phyloP scores from a whole-genome alignment of 2,329 filamentous ascomycete species.

The Venturiaceae sp. region DNA sequence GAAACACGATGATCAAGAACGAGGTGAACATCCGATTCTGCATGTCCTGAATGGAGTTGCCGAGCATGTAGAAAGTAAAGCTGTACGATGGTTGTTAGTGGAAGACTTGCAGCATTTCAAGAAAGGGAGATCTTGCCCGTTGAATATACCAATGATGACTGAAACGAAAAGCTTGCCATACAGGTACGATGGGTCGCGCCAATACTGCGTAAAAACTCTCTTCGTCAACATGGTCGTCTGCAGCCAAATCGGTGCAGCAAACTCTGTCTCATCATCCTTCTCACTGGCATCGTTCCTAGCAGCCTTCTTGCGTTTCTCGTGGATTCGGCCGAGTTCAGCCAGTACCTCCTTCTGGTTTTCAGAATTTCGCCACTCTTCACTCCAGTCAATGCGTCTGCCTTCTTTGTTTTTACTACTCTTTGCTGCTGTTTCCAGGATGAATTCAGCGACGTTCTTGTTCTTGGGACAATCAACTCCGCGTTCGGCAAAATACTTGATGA shows the following conservation, averaged over 20 bases:
- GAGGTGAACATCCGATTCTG: conserved; percentile 38
- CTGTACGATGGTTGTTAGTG: conserved; percentile 19
- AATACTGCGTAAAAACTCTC: conserved; percentile 36
- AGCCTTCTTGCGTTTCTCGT: conserved; percentile 42
- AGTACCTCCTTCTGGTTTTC: conserved; percentile 49
- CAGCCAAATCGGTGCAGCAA: conserved; percentile 28
- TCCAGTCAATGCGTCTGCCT: conserved; percentile 54
- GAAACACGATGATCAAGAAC: conserved; percentile 38
- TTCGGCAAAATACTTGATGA: conserved; percentile 46
- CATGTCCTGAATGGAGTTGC: conserved; percentile 28
- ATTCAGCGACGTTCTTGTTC: conserved; percentile 66
- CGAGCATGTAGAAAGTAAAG: conserved; percentile 33
- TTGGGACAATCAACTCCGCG: conserved; percentile 53
- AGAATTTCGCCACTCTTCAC: conserved; percentile 62
- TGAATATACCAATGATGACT: conserved; percentile 65
- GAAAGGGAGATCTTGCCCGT: conserved; percentile 37
- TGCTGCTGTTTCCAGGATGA: conserved; percentile 49
- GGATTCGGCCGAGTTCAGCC: conserved; percentile 56
- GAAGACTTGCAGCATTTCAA: no score
- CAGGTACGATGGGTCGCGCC: conserved; percentile 34
- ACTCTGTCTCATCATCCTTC: conserved; percentile 26
- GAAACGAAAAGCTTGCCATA: conserved; percentile 52
- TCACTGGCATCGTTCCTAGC: conserved; percentile 42
- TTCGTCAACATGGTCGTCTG: conserved; percentile 25
- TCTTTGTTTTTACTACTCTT: conserved; percentile 23